phyloP scores from a whole-genome alignment of 78 protist species.

The Anaeramoeba flamelloides region DNA sequence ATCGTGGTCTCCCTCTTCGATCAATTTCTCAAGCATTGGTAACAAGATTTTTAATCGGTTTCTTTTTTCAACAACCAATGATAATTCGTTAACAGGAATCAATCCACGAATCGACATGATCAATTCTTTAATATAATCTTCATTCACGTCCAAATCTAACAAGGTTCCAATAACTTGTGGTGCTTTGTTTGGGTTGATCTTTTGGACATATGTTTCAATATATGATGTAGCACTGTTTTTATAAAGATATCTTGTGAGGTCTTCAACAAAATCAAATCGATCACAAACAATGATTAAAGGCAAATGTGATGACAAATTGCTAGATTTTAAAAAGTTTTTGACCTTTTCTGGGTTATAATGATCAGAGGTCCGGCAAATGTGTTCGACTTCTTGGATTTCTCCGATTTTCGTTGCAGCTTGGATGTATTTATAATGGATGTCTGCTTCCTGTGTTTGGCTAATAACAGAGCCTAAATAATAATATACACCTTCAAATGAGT shows the following conservation, averaged over 20 bases:
- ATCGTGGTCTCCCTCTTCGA: neutral
- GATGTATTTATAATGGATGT: constrained; percentile 89
- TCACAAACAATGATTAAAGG: constrained; percentile 97
- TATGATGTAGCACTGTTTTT: constrained; percentile 43
- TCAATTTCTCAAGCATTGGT: constrained; percentile 88
- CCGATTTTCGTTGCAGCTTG: constrained; percentile 81
- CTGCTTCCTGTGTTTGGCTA: constrained; percentile 56
- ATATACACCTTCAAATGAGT: neutral
- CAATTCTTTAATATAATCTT: constrained; percentile 66
- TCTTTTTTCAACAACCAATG: constrained; percentile 82
- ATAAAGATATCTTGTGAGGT: constrained; percentile 71
- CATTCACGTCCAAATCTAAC: constrained; percentile 77
- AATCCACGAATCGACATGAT: constrained; percentile 48
- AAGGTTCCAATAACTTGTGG: constrained; percentile 83
- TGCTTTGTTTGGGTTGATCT: constrained; percentile 30
- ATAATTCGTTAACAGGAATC: constrained; percentile 74
- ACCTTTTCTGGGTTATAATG: constrained; percentile 74
- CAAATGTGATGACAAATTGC: constrained; percentile 70
- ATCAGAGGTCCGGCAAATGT: constrained; percentile 77
- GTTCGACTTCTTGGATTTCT: constrained; percentile 83
- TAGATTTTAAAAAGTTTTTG: constrained; percentile 83
- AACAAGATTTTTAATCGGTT: constrained; percentile 79
- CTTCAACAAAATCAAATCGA: constrained; percentile 82
- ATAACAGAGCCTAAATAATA: constrained; percentile 36
- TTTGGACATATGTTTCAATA: constrained; percentile 86